phyloP scores from a whole-genome alignment of 441 rosid species.

The Bruguiera hainesii region DNA sequence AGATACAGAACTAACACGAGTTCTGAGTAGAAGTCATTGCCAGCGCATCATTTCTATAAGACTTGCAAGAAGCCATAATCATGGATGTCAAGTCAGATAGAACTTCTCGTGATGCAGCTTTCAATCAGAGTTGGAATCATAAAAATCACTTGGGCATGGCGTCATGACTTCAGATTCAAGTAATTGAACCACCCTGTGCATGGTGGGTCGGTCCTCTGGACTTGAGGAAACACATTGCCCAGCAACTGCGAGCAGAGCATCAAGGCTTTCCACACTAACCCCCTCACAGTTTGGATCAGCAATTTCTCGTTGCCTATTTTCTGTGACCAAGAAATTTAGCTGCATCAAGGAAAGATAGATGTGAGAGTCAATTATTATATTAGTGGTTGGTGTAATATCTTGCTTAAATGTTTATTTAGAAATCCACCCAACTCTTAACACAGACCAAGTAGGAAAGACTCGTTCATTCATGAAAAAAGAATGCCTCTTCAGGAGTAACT shows the following conservation, averaged over 20 bases:
- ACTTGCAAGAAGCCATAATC: slow-evolving; percentile 9
- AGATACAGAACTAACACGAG: slow-evolving; percentile 32
- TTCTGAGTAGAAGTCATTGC: slow-evolving; percentile 24
- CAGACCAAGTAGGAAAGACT: neutral
- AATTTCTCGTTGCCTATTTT: slow-evolving; percentile 69
- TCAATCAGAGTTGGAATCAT: slow-evolving; percentile 79
- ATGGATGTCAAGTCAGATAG: slow-evolving; percentile 18
- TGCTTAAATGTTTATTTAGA: neutral
- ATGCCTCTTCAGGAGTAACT: neutral
- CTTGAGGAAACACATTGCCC: slow-evolving; percentile 71
- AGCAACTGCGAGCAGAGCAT: slow-evolving; percentile 84
- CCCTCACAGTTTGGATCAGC: slow-evolving; percentile 82
- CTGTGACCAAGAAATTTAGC: slow-evolving; percentile 75
- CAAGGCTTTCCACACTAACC: slow-evolving; percentile 71
- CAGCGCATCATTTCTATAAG: slow-evolving; percentile 10
- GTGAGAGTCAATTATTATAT: neutral
- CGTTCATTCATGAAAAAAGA: neutral
- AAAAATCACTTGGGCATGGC: slow-evolving; percentile 95
- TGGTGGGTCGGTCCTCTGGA: slow-evolving; percentile 94
- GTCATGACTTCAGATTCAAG: slow-evolving; percentile 98
- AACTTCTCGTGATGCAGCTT: slow-evolving; percentile 18
- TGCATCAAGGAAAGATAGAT: slow-evolving; percentile 34
- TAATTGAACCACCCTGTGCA: slow-evolving; percentile 93
- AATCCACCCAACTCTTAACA: neutral
- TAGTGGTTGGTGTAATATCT: neutral